phyloP scores from a whole-genome alignment of 192 early-diverging fungal species.

The Lunasporangiospora selenospora region DNA sequence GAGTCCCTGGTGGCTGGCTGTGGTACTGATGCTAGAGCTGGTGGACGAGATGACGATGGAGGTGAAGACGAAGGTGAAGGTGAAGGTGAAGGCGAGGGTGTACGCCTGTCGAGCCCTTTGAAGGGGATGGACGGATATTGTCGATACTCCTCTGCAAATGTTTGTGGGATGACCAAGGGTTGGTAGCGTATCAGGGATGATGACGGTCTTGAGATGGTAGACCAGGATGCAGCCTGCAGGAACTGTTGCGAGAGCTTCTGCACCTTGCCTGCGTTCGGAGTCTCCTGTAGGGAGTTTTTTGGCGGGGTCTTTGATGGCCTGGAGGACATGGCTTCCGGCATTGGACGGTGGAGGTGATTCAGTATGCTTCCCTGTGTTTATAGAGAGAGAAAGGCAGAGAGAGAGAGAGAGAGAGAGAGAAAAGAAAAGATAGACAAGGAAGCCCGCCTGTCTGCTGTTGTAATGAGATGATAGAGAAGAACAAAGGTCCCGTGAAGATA shows the following conservation, averaged over 20 bases:
- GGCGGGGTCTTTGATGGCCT: no score
- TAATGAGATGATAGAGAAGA: no score
- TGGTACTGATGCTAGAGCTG: neutral
- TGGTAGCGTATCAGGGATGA: slow-evolving; percentile 20
- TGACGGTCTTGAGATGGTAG: slow-evolving; percentile 6
- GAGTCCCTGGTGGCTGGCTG: neutral
- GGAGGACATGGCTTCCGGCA: no score
- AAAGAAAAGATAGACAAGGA: no score
- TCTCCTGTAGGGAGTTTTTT: no score
- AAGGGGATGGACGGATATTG: neutral
- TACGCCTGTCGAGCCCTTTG: no score
- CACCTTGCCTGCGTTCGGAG: slow-evolving; percentile 31
- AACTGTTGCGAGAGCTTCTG: slow-evolving; percentile 43
- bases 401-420: no score
- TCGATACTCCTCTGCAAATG: slow-evolving; percentile 16
- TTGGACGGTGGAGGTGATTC: no score
- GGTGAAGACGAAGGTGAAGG: neutral
- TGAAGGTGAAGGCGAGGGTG: neutral
- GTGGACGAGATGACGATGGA: neutral
- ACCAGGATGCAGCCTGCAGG: slow-evolving; percentile 12
- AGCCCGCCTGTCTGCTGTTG: no score
- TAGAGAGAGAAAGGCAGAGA: no score
- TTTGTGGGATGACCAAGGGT: slow-evolving; percentile 17
- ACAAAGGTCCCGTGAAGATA: no score
- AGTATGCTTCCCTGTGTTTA: no score